Conservation (phyloP, 805 yeast species). For the Candida methanosorbosa region DNA sequence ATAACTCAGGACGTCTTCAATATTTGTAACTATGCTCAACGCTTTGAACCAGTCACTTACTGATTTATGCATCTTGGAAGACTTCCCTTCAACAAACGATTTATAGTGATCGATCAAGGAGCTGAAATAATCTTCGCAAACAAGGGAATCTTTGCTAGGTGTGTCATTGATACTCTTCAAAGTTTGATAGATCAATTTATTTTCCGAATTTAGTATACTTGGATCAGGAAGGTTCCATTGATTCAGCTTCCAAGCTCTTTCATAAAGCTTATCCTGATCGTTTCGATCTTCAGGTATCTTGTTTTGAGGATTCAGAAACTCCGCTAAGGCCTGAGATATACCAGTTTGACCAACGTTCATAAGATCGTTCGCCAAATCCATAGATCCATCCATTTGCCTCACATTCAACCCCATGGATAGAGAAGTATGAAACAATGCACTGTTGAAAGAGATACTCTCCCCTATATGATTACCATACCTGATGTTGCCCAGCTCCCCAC, state of each 20-base stretch:
- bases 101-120: too few relatives aligned
- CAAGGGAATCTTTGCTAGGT: too few relatives aligned
- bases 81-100: too few relatives aligned
- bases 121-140: too few relatives aligned
- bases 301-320: too few relatives aligned
- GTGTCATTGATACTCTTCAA: slow-evolving; percentile 32
- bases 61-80: too few relatives aligned
- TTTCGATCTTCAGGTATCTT: too few relatives aligned
- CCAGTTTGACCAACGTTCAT: slow-evolving; percentile 48
- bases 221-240: slow-evolving; percentile 68
- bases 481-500: slow-evolving; percentile 38
- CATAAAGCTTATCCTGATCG: too few relatives aligned
- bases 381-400: background rate
- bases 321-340: too few relatives aligned
- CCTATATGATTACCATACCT: slow-evolving; percentile 21
- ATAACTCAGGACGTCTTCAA: slow-evolving; percentile 10
- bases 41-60: slow-evolving; percentile 27
- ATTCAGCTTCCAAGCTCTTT: slow-evolving; percentile 69
- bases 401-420: slow-evolving; percentile 4
- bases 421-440: slow-evolving; percentile 47
- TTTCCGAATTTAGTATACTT: slow-evolving; percentile 24
- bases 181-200: slow-evolving; percentile 42
- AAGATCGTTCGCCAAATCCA: slow-evolving; percentile 30
- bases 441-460: slow-evolving; percentile 43
- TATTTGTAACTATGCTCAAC: slow-evolving; percentile 20